Evolutionary conservation across 176 grass and related monocot species (phyloP), one percentile per base, ranked within the genome.

Genomic region (Puccinellia tenuiflora): DNA sequence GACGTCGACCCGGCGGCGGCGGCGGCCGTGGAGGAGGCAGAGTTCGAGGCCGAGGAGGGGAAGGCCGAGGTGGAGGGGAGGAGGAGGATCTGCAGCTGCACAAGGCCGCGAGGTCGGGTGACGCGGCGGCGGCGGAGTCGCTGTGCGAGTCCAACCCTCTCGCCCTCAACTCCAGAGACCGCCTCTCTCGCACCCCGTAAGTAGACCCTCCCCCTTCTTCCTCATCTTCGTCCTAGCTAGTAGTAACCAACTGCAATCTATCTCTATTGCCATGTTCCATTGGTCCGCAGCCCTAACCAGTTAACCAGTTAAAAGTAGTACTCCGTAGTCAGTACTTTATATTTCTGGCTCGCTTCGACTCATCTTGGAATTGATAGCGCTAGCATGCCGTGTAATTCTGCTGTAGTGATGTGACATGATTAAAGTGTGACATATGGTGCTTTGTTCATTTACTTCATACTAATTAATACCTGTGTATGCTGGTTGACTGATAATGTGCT

Each of bases 121-220:
- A 90, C 83, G 75, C 50, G 17, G 73, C 56, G 7, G 84, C 74
- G 24, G 79, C 2, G 66, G 88, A 90, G 20, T 79, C 66, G 6
- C 56, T 90, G 8, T 83, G 80, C 79, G 80, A 90, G 33, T 76
- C 88, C 31, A 75, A 83, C 35, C 88, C 88, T 79, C 74, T 87
- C 30, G 66, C 84, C 56, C 37, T 90, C 79, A 90, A 83, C 56
- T 83, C 79, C 39, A 77, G 88, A 43, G 88, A 90, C 46, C 84
- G 88, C 35, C 88, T 83, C 56, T 90, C 88, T 25, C 88, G 84
- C 84, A 83, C 79, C 29, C 88, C 88, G 84, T 82, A 79, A 12
- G 50, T 31, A 62, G 3, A 9, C 20, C 60, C 5, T 18, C 26
- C 4, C 46, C 60, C 59, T 34, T 25, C 26, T 39, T 51, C 59